These are phyloP conservation scores for Chrysanthemum seticuspe DNA, from an alignment of 129 eudicot species.

Conservation along the genomic window DNA sequence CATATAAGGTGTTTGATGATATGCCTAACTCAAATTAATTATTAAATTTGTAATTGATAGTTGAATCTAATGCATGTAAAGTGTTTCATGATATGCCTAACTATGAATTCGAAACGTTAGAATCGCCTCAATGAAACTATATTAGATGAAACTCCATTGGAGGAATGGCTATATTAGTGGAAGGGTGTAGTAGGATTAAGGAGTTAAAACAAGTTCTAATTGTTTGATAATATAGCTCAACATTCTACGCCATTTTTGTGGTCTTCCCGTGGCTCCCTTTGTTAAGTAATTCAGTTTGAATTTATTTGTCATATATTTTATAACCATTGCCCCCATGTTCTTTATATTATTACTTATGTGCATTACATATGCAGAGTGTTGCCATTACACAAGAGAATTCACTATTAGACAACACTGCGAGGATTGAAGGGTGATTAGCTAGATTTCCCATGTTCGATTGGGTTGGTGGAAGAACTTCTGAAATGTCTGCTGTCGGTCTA, in stretches of 20 bases:
- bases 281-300: not conserved
- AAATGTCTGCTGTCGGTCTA: slow-evolving; percentile 97
- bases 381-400: slow-evolving; percentile 98
- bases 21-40: too few species aligned
- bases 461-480: slow-evolving; percentile 99
- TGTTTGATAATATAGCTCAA: not conserved
- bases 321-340: slow-evolving; percentile 6
- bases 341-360: slow-evolving; percentile 20
- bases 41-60: too few species aligned
- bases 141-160: too few species aligned
- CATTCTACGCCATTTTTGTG: slow-evolving; percentile 1
- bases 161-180: too few species aligned
- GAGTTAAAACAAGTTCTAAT: slow-evolving; percentile 1
- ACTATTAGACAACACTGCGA: slow-evolving; percentile 88
- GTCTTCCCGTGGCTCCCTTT: not conserved
- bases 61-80: too few species aligned
- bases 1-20: too few species aligned
- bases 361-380: slow-evolving; percentile 66
- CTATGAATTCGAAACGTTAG: too few species aligned
- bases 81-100: too few species aligned
- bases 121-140: too few species aligned
- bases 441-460: slow-evolving; percentile 99
- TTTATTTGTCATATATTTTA: slow-evolving; percentile 6
- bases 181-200: too few species aligned
- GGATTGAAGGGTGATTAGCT: slow-evolving; percentile 94